Evolutionary conservation across 306 rosid species (phyloP).

Genomic region (Ormosia emarginata): DNA sequence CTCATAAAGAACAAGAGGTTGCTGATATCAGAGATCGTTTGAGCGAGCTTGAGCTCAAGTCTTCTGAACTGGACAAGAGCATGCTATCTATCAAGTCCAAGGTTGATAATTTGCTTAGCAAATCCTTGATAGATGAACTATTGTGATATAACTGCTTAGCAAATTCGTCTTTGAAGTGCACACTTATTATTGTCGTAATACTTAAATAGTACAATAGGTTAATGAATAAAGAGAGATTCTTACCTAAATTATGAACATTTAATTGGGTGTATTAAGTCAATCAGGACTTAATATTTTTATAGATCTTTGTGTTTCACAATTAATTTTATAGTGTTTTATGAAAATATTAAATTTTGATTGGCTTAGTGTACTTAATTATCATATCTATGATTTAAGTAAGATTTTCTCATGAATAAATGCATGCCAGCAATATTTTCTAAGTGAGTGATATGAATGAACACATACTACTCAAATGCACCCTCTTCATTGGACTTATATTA

Average conservation of each 20-base stretch:
- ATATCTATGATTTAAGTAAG: too few species aligned
- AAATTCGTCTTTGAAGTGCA: not conserved
- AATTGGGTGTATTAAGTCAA: too few species aligned
- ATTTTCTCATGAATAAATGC: not conserved
- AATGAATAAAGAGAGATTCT: not conserved
- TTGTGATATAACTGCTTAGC: conserved; percentile 21
- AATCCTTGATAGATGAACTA: conserved; percentile 50
- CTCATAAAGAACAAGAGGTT: conserved; percentile 59
- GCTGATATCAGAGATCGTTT: conserved; percentile 48
- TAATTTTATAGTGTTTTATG: too few species aligned
- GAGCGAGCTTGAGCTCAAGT: conserved; percentile 59
- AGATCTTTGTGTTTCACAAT: too few species aligned
- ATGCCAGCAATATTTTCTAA: not conserved
- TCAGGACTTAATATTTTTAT: too few species aligned
- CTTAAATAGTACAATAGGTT: not conserved
- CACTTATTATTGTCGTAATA: too few species aligned
- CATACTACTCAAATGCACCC: not conserved
- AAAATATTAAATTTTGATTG: too few species aligned
- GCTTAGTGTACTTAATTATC: too few species aligned
- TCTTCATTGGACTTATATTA: not conserved
- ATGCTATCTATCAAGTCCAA: conserved; percentile 45
- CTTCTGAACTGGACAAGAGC: conserved; percentile 40
- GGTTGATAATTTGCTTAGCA: conserved; percentile 36
- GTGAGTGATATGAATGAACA: not conserved
- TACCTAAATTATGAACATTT: too few species aligned